Evolutionary conservation across 441 rosid species (phyloP).

Genomic region (Erodium chrysanthum): DNA sequence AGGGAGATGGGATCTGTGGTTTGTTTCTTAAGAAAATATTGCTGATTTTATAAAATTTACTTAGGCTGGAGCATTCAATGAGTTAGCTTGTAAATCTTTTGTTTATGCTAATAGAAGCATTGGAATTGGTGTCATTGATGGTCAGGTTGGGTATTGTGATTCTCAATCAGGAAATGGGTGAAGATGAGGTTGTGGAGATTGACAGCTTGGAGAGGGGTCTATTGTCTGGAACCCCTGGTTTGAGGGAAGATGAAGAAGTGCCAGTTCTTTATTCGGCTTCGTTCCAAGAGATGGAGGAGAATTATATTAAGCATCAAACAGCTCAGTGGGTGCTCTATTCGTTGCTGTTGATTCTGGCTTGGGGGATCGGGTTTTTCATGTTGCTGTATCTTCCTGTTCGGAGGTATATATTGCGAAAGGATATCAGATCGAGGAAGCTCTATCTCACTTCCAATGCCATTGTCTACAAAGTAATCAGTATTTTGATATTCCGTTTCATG

Average conservation of each 20-base stretch:
- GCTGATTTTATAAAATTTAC: background rate
- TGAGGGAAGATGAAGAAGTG: conserved; percentile 29
- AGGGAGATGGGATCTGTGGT: background rate
- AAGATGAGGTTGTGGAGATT: conserved; percentile 44
- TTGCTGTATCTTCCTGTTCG: conserved; percentile 50
- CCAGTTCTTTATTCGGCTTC: conserved; percentile 42
- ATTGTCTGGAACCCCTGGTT: conserved; percentile 18
- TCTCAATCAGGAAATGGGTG: conserved; percentile 31
- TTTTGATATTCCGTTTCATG: too few species aligned
- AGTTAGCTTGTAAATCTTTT: background rate
- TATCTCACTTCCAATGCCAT: conserved; percentile 54
- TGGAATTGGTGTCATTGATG: background rate
- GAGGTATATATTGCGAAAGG: conserved; percentile 45
- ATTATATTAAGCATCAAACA: conserved; percentile 44
- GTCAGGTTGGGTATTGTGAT: conserved; percentile 6
- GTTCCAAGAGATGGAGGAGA: conserved; percentile 46
- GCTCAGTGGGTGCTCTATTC: conserved; percentile 52
- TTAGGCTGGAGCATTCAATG: background rate
- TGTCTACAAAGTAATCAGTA: conserved; percentile 44
- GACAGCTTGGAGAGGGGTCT: conserved; percentile 49
- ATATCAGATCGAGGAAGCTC: conserved; percentile 52
- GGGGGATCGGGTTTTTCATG: conserved; percentile 66
- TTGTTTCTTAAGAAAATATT: background rate
- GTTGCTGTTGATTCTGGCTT: conserved; percentile 44
- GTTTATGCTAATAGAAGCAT: background rate